These are phyloP conservation scores for Linum usitatissimum DNA, from an alignment of 345 rosid species.

Conservation along the genomic window DNA sequence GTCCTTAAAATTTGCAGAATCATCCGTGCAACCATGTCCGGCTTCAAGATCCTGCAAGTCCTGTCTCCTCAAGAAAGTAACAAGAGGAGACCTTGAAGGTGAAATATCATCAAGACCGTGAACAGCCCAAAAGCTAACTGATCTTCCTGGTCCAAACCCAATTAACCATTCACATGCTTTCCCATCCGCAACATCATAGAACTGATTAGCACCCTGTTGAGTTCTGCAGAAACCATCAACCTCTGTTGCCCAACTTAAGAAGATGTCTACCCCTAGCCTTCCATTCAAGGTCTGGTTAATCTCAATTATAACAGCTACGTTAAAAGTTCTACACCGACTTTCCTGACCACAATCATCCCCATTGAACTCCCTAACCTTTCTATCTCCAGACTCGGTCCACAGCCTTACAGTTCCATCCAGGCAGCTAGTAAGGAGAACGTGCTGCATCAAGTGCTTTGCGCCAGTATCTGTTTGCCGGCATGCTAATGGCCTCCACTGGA, in stretches of 20 bases:
- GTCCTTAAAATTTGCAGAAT: conserved; percentile 24
- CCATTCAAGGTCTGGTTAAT: conserved; percentile 48
- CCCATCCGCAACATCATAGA: conserved; percentile 25
- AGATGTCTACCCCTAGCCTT: conserved; percentile 40
- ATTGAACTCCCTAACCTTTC: conserved; percentile 40
- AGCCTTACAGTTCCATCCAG: conserved; percentile 80
- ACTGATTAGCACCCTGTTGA: conserved; percentile 31
- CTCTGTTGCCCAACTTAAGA: conserved; percentile 58
- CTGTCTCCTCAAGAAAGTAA: conserved; percentile 54
- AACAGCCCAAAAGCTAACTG: conserved; percentile 68
- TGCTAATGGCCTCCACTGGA: conserved; percentile 72
- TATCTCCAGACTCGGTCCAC: conserved; percentile 69
- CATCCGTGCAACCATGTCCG: conserved; percentile 23
- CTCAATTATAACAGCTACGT: conserved; percentile 74
- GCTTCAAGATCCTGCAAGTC: conserved; percentile 31
- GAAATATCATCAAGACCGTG: conserved; percentile 80
- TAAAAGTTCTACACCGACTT: conserved; percentile 26
- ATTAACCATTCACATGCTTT: conserved; percentile 73
- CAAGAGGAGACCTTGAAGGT: conserved; percentile 67
- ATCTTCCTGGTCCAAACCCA: conserved; percentile 66
- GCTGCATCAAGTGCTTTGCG: conserved; percentile 27
- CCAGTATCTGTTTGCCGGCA: conserved; percentile 27
- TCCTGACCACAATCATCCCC: conserved; percentile 40
- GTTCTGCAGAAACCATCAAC: conserved; percentile 37
- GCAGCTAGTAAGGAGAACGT: conserved; percentile 71